phyloP scores from a whole-genome alignment of 108 stramenopile species.

The Fistulifera pelliculosa region DNA sequence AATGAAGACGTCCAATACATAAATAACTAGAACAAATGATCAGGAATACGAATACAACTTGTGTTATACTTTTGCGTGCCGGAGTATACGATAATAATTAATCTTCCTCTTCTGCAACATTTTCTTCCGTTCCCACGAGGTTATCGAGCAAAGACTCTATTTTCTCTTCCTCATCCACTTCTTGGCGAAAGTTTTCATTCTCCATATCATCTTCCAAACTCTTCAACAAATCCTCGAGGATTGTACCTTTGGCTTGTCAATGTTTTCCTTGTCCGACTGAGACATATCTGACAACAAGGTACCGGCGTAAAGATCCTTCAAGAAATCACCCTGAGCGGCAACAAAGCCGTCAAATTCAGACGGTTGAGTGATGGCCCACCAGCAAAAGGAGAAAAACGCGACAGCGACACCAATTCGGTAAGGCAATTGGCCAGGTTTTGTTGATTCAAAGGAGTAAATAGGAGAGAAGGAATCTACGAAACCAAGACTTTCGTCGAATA shows the following conservation, averaged over 20 bases:
- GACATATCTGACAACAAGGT: slow-evolving; percentile 94
- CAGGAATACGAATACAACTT: too few relatives aligned
- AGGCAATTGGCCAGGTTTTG: slow-evolving; percentile 79
- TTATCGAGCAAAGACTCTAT: slow-evolving; percentile 62
- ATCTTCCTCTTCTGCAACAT: slow-evolving; percentile 44
- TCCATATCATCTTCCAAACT: slow-evolving; percentile 59
- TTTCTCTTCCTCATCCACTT: slow-evolving; percentile 68
- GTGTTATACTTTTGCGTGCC: too few relatives aligned
- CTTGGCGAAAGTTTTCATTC: slow-evolving; percentile 67
- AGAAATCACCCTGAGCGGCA: slow-evolving; percentile 92
- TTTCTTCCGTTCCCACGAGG: slow-evolving; percentile 67
- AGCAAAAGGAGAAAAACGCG: slow-evolving; percentile 89
- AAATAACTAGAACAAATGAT: too few relatives aligned
- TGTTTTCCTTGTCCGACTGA: slow-evolving; percentile 91
- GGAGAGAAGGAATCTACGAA: slow-evolving; percentile 96
- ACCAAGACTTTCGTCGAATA: slow-evolving; percentile 93
- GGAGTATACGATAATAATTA: too few relatives aligned
- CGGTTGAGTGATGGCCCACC: slow-evolving; percentile 98
- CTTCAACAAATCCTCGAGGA: slow-evolving; percentile 93
- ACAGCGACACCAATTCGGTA: slow-evolving; percentile 88
- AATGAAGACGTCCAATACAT: too few relatives aligned
- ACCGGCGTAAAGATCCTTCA: slow-evolving; percentile 97
- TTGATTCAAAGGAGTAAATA: slow-evolving; percentile 73
- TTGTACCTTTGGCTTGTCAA: slow-evolving; percentile 95
- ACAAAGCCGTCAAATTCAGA: slow-evolving; percentile 99